These are phyloP conservation scores for Colletotrichum tropicale DNA, from an alignment of 2,329 filamentous ascomycete species.

Conservation along the genomic window DNA sequence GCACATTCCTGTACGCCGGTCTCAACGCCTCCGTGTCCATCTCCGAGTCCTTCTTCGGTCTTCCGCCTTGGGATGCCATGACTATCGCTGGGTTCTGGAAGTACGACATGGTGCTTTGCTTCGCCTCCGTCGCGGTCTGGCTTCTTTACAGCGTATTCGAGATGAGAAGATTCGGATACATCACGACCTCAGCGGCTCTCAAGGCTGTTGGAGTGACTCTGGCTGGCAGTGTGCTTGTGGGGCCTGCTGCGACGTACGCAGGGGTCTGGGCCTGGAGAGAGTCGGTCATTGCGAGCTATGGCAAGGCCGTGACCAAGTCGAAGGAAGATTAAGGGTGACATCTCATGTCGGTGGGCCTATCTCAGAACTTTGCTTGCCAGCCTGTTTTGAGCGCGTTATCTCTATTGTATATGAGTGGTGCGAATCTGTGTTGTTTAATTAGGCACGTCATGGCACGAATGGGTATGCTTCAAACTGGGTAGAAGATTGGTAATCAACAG, in stretches of 20 bases:
- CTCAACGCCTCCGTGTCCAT: background rate
- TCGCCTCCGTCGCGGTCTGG: background rate
- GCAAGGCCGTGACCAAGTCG: background rate
- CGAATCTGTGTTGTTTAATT: background rate
- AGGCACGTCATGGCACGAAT: background rate
- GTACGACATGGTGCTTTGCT: background rate
- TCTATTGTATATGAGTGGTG: background rate
- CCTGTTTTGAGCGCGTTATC: rapidly evolving
- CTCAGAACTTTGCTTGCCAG: background rate
- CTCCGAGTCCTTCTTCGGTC: background rate
- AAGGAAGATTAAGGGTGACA: background rate
- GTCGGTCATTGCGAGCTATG: background rate
- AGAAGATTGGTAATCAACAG: background rate
- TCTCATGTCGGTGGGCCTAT: background rate
- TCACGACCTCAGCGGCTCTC: slow-evolving; percentile 14
- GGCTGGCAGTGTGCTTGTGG: slow-evolving; percentile 18
- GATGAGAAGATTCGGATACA: slow-evolving; percentile 25
- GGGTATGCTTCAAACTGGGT: rapidly evolving
- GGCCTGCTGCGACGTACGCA: slow-evolving; percentile 25
- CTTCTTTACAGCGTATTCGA: slow-evolving; percentile 26
- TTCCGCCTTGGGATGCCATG: background rate
- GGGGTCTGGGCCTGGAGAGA: slow-evolving; percentile 29
- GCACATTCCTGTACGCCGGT: background rate
- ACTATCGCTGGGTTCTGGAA: background rate
- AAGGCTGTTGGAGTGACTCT: background rate